Conservation (phyloP, 805 yeast species). For the Priceomyces melissophilus region DNA sequence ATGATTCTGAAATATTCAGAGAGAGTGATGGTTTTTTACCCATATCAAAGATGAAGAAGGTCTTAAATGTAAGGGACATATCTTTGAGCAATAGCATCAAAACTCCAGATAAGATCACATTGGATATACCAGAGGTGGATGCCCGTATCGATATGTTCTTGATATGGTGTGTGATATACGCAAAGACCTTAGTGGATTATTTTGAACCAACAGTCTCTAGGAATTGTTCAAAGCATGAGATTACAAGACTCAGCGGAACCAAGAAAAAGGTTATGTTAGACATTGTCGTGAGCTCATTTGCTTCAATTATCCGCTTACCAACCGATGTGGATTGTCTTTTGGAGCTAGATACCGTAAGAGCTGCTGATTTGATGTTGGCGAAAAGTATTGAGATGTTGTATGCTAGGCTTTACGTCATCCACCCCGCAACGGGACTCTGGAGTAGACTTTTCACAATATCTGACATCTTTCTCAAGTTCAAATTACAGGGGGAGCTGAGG, state of each 20-base stretch:
- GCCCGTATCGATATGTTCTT: slow-evolving; percentile 38
- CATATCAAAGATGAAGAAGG: slow-evolving; percentile 29
- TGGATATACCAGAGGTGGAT: slow-evolving; percentile 34
- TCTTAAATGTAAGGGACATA: slow-evolving; percentile 26
- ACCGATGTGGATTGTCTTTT: slow-evolving; percentile 44
- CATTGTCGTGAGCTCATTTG: slow-evolving; percentile 28
- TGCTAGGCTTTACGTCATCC: slow-evolving; percentile 45
- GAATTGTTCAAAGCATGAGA: slow-evolving; percentile 24
- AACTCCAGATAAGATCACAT: slow-evolving; percentile 24
- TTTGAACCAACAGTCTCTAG: slow-evolving; percentile 32
- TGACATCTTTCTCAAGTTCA: too few relatives aligned
- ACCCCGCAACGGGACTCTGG: slow-evolving; percentile 47
- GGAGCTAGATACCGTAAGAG: slow-evolving; percentile 36
- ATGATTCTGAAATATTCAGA: slow-evolving; percentile 10
- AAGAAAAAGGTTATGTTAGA: slow-evolving; percentile 26
- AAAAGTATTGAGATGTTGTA: slow-evolving; percentile 31
- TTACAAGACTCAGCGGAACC: slow-evolving; percentile 15
- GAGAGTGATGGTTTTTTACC: slow-evolving; percentile 7
- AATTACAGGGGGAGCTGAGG: slow-evolving; percentile 13
- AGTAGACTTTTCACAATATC: slow-evolving; percentile 32
- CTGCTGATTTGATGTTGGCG: slow-evolving; percentile 21
- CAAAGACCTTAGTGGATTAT: slow-evolving; percentile 27
- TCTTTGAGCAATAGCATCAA: slow-evolving; percentile 21
- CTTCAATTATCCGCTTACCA: slow-evolving; percentile 44
- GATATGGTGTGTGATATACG: slow-evolving; percentile 41